Base-by-base conservation (phyloP, 179 eudicot species). In the Drosera spatulata region DNA sequence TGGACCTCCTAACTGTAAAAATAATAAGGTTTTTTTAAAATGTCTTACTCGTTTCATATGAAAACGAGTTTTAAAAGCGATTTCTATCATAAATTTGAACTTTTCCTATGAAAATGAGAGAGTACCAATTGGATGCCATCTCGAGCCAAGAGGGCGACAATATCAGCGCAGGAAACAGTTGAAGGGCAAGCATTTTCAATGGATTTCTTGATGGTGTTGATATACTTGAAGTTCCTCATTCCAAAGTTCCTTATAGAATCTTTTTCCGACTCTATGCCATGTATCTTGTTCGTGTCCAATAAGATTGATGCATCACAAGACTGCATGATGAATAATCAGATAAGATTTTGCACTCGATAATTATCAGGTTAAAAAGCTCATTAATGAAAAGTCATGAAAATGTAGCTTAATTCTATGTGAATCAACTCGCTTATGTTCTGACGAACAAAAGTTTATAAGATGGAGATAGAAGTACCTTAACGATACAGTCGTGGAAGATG, bases 401-500 rank as follows among this genome's bases (percentile, higher is more conserved):
- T 22, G 33, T 22, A 22, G 33, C 33, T 22, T 22, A 22, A 22
- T 22, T 22, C 33, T 22, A 22, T 22, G 33, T 22, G 33, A 22
- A 22, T 22, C 33, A 22, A 22, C 33, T 22, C 1, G 33, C 33
- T 22, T 22, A 22, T 22, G 33, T 22, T 22, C 33, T 22, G 1
- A 22, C 1, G 33, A 22, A 22, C 33, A 22, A 22, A 22, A 22
- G 33, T 22, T 22, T 22, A 22, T 22, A 22, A 22, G 33, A 22
- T 22, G 1, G 33, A 22, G 33, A 22, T 22, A 22, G 33, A 22
- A 0, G 33, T 63, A 86, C 95, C 86, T 78, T 66, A 69, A 87
- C 84, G 74, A 81, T 78, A 75, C 96, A 88, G 53, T 88, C 96
- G 71, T 88, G 96, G 71, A 88, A 88, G 63, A 88, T 78, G 65